Conservation (phyloP, 768 basidiomycete species). For the Trametes coccinea region DNA sequence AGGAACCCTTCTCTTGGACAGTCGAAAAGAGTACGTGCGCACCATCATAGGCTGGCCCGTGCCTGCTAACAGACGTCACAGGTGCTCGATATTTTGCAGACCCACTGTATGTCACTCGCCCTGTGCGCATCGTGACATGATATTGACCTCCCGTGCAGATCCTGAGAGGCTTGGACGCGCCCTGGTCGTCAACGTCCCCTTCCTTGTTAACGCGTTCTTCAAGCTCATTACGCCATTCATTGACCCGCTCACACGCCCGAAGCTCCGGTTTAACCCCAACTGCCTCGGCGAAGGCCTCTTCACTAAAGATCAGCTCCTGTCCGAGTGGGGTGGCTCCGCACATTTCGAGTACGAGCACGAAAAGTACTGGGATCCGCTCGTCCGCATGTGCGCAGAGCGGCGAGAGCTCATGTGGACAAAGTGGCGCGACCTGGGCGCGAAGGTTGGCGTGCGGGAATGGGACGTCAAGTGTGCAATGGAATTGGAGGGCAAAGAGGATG, state of each 20-base stretch:
- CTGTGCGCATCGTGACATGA: not conserved
- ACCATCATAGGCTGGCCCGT: not conserved
- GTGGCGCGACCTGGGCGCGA: slow-evolving; percentile 71
- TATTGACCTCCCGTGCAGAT: slow-evolving; percentile 32
- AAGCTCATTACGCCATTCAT: slow-evolving; percentile 79
- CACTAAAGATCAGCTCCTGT: slow-evolving; percentile 66
- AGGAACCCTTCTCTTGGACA: slow-evolving; percentile 52
- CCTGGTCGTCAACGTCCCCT: slow-evolving; percentile 80
- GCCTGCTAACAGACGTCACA: not conserved
- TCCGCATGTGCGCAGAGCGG: slow-evolving; percentile 54
- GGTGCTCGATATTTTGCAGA: slow-evolving; percentile 60
- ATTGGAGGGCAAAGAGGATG: not conserved
- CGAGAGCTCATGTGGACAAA: slow-evolving; percentile 49
- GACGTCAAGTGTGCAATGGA: slow-evolving; percentile 56
- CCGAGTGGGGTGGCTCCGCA: slow-evolving; percentile 67
- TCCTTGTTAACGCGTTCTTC: slow-evolving; percentile 71
- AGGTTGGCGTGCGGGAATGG: slow-evolving; percentile 76
- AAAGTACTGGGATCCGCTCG: slow-evolving; percentile 71
- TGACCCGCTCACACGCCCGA: slow-evolving; percentile 76
- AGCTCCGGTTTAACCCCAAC: slow-evolving; percentile 75
- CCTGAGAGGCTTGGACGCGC: slow-evolving; percentile 82
- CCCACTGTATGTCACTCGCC: slow-evolving; percentile 47
- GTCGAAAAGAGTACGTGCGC: slow-evolving; percentile 37
- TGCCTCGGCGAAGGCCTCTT: slow-evolving; percentile 69
- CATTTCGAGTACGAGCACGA: slow-evolving; percentile 75